Base-by-base conservation (phyloP, 768 basidiomycete genomes). In the Naganishia randhawae region DNA sequence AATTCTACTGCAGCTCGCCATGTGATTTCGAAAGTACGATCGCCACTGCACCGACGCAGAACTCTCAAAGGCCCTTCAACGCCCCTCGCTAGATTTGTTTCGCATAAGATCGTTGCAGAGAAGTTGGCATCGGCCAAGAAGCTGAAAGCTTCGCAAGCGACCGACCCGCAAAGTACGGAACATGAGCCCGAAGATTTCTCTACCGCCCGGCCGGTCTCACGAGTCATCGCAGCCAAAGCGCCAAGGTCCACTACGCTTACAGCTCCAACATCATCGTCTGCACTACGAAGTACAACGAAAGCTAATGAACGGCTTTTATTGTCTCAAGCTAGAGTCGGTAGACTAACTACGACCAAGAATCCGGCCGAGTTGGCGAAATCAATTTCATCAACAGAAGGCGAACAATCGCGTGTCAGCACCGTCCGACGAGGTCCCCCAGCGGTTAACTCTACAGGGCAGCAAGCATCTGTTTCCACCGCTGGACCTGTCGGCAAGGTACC, bases 91-190 rank as follows among this genome's bases (percentile, higher is more conserved):
- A 45, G 67, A n/a, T 68, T 62, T 50, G 67, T 68, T 3, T 62
- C 67, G 10, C 67, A 68, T 31, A 68, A 68, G 57, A 68, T 68
- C 17, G 67, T 68, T 13, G 67, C 67, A 19, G 67, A 68, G 37
- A 68, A 68, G 53, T 57, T 68, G 19, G 67, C 67, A 19, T 68
- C 67, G 0, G 67, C 61, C 48, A 67, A 67, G 37, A 67, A 67
- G 33, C 48, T 25, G 42, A 45, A 57, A 42, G 41, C 45, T 42
- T 25, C 13, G 50, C 53, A 3, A 19, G 55, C 41, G 54, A 61
- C 41, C n/a, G 55, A n/a, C 2, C 8, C 17, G 22, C 29, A 53
- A 22, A 3, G 35, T 51, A 31, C 22, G 52, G 52, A 39, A 14
- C 29, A 42, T 11, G 66, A n/a, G 7, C 42, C 25, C n/a, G 39